Base-by-base conservation (phyloP, 495 filamentous ascomycete genomes). In the Xylaria cubensis region DNA sequence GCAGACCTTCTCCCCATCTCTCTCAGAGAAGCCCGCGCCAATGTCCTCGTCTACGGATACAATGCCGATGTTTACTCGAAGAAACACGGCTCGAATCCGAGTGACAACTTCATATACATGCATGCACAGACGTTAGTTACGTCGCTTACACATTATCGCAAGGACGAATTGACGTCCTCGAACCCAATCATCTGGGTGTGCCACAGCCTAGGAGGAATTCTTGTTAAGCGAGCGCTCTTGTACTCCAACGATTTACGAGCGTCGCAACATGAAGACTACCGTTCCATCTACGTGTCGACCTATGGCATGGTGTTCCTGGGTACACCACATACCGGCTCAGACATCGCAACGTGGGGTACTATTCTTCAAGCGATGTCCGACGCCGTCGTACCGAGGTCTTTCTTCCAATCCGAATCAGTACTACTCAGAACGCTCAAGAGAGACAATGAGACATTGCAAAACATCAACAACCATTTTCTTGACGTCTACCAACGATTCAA, bases 301-400 rank as follows among this genome's bases (percentile, higher is more conserved):
- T 97, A 92, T 70, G 93, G 92, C 24, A 90, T 97, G 39, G 85
- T 97, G 29, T 97, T 97, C 76, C 85, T 97, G 41, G 94, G 94
- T 24, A 97, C 94, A n/a, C 94, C 94, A 10, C 94, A 97, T 76
- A 90, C 88, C 58, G 94, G 94, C 0, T 89, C 93, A 3, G 91
- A 93, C 73, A 76, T 92, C 17, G 94, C 94, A 9, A 88, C 88
- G 80, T 95, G 92, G 92, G 93, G 92, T 3, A 83, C 88, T 10
- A 83, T 93, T 70, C 81, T 94, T 56, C 92, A 95, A 76, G 87
- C 88, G 65, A 92, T 97, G 79, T 92, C 90, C 72, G 86, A 86
- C 41, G 88, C 88, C 0, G 87, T 94, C 24, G 80, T 94, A 29
- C 92, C 93, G 0, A 91, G 87, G 78, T 89, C 88, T 62, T 82